phyloP scores from a whole-genome alignment of 768 basidiomycete species.

The Asterophora parasitica region DNA sequence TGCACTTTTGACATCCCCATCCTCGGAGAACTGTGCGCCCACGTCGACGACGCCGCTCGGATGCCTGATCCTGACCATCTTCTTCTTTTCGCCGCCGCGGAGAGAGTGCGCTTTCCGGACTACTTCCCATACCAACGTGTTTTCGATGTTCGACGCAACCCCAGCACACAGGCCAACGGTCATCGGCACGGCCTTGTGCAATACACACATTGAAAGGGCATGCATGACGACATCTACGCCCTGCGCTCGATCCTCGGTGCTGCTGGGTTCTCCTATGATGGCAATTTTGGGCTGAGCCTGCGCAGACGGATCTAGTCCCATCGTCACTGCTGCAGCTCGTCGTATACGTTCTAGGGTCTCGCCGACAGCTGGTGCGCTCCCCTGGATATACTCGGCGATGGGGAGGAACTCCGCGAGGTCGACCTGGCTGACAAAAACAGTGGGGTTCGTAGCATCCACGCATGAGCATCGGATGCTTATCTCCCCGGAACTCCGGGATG shows the following conservation, averaged over 20 bases:
- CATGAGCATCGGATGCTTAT: slow-evolving; percentile 40
- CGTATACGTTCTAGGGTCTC: slow-evolving; percentile 47
- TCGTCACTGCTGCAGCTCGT: slow-evolving; percentile 47
- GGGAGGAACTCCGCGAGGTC: slow-evolving; percentile 39
- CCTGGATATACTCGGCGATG: slow-evolving; percentile 32
- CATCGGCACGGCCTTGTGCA: slow-evolving; percentile 70
- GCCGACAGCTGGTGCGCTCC: slow-evolving; percentile 24
- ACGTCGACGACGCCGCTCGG: slow-evolving; percentile 67
- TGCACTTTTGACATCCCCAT: slow-evolving; percentile 50
- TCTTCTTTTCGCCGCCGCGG: slow-evolving; percentile 11
- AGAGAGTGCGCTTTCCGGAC: slow-evolving; percentile 28
- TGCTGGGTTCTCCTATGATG: slow-evolving; percentile 37
- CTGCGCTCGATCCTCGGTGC: slow-evolving; percentile 19
- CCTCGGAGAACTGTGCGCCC: slow-evolving; percentile 44
- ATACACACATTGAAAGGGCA: slow-evolving; percentile 66
- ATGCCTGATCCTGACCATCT: slow-evolving; percentile 51
- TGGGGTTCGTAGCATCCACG: slow-evolving; percentile 74
- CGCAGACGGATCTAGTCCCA: slow-evolving; percentile 59
- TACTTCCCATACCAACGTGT: slow-evolving; percentile 52
- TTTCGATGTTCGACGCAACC: slow-evolving; percentile 52
- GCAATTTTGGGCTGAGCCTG: slow-evolving; percentile 73
- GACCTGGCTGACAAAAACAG: slow-evolving; percentile 50
- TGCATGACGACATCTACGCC: slow-evolving; percentile 49
- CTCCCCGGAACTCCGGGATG: slow-evolving; percentile 10
- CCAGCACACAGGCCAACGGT: slow-evolving; percentile 68